These are phyloP conservation scores for Trypanosoma melophagium DNA, from an alignment of 208 protist species.

Conservation along the genomic window DNA sequence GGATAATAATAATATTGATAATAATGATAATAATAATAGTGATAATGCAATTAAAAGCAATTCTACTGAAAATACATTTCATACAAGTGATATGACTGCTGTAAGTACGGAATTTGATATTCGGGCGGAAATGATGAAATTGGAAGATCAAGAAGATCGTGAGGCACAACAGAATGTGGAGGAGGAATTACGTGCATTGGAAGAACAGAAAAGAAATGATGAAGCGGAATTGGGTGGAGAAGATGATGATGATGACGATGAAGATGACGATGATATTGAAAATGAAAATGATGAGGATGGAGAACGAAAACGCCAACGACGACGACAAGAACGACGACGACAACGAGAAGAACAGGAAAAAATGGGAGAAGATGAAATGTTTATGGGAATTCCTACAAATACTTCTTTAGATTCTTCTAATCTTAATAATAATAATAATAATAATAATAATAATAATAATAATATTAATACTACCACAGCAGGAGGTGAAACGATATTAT, in stretches of 20 bases:
- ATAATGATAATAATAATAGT: background rate
- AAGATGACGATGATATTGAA: conserved; percentile 28
- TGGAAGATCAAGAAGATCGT: conserved; percentile 84
- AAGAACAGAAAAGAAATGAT: conserved; percentile 26
- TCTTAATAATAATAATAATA: conserved; percentile 3
- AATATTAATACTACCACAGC: background rate
- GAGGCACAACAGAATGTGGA: conserved; percentile 55
- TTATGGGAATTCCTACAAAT: background rate
- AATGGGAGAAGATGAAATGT: background rate
- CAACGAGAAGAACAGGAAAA: background rate
- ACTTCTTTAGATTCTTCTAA: background rate
- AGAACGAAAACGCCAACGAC: conserved; percentile 27
- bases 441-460: background rate
- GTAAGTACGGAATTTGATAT: conserved; percentile 33
- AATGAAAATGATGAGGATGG: conserved; percentile 9
- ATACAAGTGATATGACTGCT: background rate
- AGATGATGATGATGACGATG: conserved; percentile 40
- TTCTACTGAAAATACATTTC: no score
- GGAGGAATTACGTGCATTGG: conserved; percentile 57
- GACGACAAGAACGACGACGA: conserved; percentile 6
- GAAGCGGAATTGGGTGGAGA: conserved; percentile 33
- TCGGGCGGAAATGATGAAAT: conserved; percentile 54
- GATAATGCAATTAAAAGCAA: background rate
- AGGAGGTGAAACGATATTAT: no score
- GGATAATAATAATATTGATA: background rate